phyloP scores from a whole-genome alignment of 345 rosid genomes.

The Euclidium syriacum region DNA sequence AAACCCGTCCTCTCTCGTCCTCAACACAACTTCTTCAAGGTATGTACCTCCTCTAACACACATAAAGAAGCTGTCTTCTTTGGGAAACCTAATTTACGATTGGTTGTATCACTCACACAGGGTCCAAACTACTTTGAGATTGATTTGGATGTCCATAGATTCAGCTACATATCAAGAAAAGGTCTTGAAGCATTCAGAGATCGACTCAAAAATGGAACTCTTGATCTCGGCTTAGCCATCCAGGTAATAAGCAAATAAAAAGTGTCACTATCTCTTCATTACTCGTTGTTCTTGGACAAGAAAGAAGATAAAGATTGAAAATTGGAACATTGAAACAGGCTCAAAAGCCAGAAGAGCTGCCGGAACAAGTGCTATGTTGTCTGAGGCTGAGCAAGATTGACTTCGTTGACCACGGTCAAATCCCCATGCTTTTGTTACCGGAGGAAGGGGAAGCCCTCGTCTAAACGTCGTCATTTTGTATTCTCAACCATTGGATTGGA shows the following conservation, averaged over 20 bases:
- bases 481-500: slow-evolving; percentile 11
- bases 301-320: background rate
- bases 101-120: slow-evolving; percentile 31
- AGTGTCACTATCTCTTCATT: no score
- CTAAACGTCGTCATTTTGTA: background rate
- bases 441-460: slow-evolving; percentile 35
- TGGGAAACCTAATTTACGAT: background rate
- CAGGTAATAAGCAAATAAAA: slow-evolving; percentile 62
- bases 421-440: slow-evolving; percentile 49
- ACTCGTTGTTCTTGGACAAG: background rate
- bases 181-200: slow-evolving; percentile 89
- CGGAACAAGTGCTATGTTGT: slow-evolving; percentile 79
- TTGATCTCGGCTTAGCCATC: slow-evolving; percentile 80
- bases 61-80: background rate
- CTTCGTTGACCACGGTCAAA: slow-evolving; percentile 66
- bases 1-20: slow-evolving; percentile 96
- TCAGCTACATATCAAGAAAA: slow-evolving; percentile 88
- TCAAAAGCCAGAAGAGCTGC: slow-evolving; percentile 88
- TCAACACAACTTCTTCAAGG: slow-evolving; percentile 80
- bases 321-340: slow-evolving; percentile 45
- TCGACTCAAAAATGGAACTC: slow-evolving; percentile 64
- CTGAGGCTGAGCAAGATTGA: slow-evolving; percentile 81
- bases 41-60: slow-evolving; percentile 11
- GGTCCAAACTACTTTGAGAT: slow-evolving; percentile 90
- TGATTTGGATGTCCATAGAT: slow-evolving; percentile 86